Evolutionary conservation across 306 rosid genomes (phyloP), one percentile per base, ranked within the genome.

Genomic region (Prunus kanzakura): DNA sequence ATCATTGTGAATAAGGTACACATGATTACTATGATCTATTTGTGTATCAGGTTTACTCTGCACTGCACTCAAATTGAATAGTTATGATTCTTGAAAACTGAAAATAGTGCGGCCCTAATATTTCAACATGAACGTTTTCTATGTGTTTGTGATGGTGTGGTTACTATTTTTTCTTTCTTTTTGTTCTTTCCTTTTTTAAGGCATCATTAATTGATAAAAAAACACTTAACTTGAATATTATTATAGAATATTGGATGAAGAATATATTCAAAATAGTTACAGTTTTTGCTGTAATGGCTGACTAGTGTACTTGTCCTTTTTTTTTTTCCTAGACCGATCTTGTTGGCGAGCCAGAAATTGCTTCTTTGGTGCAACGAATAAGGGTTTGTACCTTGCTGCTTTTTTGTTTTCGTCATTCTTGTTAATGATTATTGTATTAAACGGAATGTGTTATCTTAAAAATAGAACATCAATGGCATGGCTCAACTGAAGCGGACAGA

Each of bases 1-100:
- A 92, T 95, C 74, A 92, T 95, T 75, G 91, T 95, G 69, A 95
- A 95, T 79, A 95, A 95, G 99, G 99, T 92, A 83, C 27, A 35
- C 35, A 64, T 63, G 41, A 8, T 27, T 63, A 4, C 46, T 55
- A 22, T 29, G 47, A 29, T 29, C 19, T 41, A 30, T 35, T 63
- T 55, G 46, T 32, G 62, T 32, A 32, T 43, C 35, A 70, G 16
- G 41, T 73, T 52, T 41, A 46, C 64, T 67, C 4, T 22, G 38
- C 12, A 27, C 57, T 83, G 25, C 7, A 13, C 71, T 64, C 49
- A 55, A 76, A 69, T 58, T 76, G 49, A 20, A 58, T 76, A 35
- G 4, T 46, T 74, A 16, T 18, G 64, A 60, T 65, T 79, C 47
- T 82, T 75, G 35, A 45, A n/a, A 73, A 55, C n/a, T 27, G 30